phyloP scores from a whole-genome alignment of 805 yeast species.

The Clavispora santaluciae region DNA sequence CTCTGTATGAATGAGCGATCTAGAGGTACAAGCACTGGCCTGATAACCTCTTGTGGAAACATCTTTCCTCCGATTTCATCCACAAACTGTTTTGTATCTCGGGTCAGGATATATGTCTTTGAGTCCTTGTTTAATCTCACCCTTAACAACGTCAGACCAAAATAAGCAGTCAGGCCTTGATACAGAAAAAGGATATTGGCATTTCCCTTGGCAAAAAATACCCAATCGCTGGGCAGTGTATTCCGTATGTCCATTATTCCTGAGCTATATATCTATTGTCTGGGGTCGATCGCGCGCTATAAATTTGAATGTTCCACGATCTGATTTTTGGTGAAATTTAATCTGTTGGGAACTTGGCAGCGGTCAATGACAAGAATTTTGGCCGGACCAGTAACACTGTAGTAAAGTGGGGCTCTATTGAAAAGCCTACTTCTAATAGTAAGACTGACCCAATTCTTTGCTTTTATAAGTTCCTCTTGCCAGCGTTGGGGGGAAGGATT shows the following conservation, averaged over 20 bases:
- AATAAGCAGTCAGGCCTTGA: slow-evolving; percentile 28
- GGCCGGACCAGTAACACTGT: not conserved
- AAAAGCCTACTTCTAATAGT: not conserved
- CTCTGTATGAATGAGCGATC: slow-evolving; percentile 26
- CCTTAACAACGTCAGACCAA: slow-evolving; percentile 37
- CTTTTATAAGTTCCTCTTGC: not conserved
- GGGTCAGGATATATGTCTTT: slow-evolving; percentile 34
- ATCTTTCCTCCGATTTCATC: slow-evolving; percentile 27
- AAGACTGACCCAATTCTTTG: not conserved
- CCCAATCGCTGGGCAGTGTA: slow-evolving; percentile 35
- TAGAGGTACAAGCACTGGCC: slow-evolving; percentile 28
- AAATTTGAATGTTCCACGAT: not conserved
- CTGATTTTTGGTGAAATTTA: not conserved
- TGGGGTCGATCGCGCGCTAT: not conserved
- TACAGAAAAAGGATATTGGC: slow-evolving; percentile 47
- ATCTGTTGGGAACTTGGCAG: slow-evolving; percentile 1
- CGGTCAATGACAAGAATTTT: not conserved
- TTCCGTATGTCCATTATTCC: slow-evolving; percentile 32
- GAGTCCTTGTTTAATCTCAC: slow-evolving; percentile 28
- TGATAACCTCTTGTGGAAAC: slow-evolving; percentile 27
- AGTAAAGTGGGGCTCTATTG: not conserved
- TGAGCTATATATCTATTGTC: not conserved
- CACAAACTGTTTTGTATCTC: slow-evolving; percentile 39
- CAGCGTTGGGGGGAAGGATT: not conserved
- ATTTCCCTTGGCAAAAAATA: slow-evolving; percentile 40